These are phyloP conservation scores for Dothiorella sarmentorum DNA, from an alignment of 2,329 filamentous ascomycete species.

Conservation along the genomic window DNA sequence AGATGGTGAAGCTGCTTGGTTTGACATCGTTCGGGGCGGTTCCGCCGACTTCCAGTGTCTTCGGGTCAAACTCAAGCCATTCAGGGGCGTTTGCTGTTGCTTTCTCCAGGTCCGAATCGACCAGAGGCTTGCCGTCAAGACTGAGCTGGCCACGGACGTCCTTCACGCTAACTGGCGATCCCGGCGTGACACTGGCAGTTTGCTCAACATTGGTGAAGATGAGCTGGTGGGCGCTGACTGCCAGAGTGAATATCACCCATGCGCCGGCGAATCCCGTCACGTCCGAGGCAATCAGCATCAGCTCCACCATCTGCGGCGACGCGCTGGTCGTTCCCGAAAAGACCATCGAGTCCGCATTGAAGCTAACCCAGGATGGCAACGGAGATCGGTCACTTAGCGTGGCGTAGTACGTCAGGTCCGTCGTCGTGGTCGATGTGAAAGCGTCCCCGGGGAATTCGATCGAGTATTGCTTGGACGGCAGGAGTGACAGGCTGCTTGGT, in stretches of 20 bases:
- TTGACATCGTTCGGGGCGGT: conserved; percentile 58
- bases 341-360: conserved; percentile 59
- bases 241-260: conserved; percentile 64
- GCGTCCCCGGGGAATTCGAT: conserved; percentile 50
- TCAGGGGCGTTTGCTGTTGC: conserved; percentile 56
- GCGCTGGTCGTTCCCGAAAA: conserved; percentile 69
- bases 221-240: conserved; percentile 68
- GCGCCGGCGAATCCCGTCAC: conserved; percentile 71
- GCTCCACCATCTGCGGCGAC: conserved; percentile 67
- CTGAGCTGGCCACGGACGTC: conserved; percentile 32
- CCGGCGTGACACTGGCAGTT: conserved; percentile 32
- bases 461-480: conserved; percentile 34
- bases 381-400: conserved; percentile 75
- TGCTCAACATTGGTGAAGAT: conserved; percentile 53
- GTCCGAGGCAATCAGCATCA: conserved; percentile 75
- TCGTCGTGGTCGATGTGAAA: conserved; percentile 54
- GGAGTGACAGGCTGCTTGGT: conserved; percentile 53
- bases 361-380: conserved; percentile 79
- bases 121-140: conserved; percentile 41
- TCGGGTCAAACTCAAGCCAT: conserved; percentile 67
- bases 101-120: conserved; percentile 49
- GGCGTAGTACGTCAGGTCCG: conserved; percentile 68
- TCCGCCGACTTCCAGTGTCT: conserved; percentile 62
- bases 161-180: conserved; percentile 30
- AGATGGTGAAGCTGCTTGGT: conserved; percentile 61